These are phyloP conservation scores for Pinus tabuliformis DNA, from an alignment of 75 land plant species.

Conservation along the genomic window DNA sequence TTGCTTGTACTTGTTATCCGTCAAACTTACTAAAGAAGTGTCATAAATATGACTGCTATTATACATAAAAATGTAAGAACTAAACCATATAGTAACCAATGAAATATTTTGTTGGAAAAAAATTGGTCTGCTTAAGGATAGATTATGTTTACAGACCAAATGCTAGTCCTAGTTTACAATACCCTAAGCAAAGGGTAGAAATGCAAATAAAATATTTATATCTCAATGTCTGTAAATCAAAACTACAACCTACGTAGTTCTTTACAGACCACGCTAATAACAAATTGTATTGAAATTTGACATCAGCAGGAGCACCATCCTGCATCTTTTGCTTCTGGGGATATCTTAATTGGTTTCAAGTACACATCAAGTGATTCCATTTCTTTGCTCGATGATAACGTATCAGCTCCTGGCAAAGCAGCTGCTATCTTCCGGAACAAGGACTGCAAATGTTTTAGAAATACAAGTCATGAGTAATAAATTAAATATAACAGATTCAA, in stretches of 20 bases:
- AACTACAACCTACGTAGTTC: neutral
- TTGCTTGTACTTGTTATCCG: too few species aligned
- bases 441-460: constrained; percentile 16
- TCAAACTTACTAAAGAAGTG: too few species aligned
- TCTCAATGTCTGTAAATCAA: neutral
- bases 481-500: constrained; percentile 21
- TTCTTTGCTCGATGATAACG: constrained; percentile 30
- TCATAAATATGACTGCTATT: too few species aligned
- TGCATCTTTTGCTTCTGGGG: constrained; percentile 13
- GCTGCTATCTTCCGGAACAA: constrained; percentile 47
- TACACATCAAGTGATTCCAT: constrained; percentile 40
- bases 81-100: too few species aligned
- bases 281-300: neutral
- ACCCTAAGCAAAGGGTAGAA: neutral
- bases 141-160: too few species aligned
- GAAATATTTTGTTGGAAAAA: too few species aligned
- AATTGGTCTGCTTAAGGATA: too few species aligned
- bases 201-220: neutral
- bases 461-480: constrained; percentile 23
- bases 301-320: constrained; percentile 43
- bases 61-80: too few species aligned
- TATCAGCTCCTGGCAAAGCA: constrained; percentile 48
- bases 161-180: neutral
- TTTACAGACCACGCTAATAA: neutral
- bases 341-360: constrained; percentile 20